These are phyloP conservation scores for Phanerochaete sordida DNA, from an alignment of 768 basidiomycete genomes.

Conservation along the genomic window DNA sequence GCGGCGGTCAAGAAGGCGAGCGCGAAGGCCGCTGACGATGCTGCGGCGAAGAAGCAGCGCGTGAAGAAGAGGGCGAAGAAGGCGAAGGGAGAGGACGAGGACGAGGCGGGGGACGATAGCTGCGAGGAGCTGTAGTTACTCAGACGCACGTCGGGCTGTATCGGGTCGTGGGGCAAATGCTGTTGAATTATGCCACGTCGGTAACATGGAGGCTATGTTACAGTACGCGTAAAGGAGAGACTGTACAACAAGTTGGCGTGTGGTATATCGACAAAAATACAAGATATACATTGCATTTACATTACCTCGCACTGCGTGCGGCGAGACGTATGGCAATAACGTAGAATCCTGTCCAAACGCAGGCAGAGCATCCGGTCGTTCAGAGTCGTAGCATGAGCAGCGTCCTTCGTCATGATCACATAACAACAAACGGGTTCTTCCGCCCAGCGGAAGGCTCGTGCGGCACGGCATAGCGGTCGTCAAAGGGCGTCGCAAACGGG, in stretches of 20 bases:
- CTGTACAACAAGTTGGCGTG: not conserved
- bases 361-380: not conserved
- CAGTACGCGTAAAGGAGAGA: not conserved
- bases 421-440: constrained; percentile 49
- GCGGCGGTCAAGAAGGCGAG: constrained; percentile 14
- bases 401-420: constrained; percentile 10
- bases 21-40: constrained; percentile 14
- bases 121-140: constrained; percentile 16
- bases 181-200: too few species aligned
- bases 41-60: constrained; percentile 10
- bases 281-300: not conserved
- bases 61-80: constrained; percentile 10
- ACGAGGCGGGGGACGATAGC: constrained; percentile 19
- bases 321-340: not conserved
- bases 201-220: not conserved
- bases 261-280: not conserved
- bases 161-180: too few species aligned
- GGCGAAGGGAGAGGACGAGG: constrained; percentile 5
- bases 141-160: too few species aligned
- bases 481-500: constrained; percentile 79
- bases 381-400: not conserved
- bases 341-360: not conserved
- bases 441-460: constrained; percentile 22
- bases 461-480: constrained; percentile 52
- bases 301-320: not conserved